These are phyloP conservation scores for Phylloporus gajari DNA, from an alignment of 1,284 basidiomycete species.

Conservation along the genomic window DNA sequence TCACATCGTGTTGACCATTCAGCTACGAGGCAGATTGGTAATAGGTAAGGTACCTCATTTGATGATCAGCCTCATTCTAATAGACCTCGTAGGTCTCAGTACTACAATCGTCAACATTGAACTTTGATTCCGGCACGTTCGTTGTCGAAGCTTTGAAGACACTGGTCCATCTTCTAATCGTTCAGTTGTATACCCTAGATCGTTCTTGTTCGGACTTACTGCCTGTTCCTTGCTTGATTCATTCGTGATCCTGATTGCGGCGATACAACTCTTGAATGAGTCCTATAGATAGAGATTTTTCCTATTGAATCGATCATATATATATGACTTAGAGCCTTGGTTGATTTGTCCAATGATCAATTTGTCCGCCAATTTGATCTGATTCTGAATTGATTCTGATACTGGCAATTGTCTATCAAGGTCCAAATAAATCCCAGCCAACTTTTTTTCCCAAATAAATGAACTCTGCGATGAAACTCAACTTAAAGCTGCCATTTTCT, in stretches of 20 bases:
- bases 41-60: conserved; percentile 9
- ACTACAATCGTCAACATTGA: conserved; percentile 2
- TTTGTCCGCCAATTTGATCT: too few relatives aligned
- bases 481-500: too few relatives aligned
- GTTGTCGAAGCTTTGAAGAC: too few relatives aligned
- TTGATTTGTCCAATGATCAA: too few relatives aligned
- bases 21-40: not conserved
- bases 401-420: too few relatives aligned
- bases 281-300: not conserved
- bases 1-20: not conserved
- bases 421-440: too few relatives aligned
- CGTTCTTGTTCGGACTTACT: not conserved
- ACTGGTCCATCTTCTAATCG: not conserved
- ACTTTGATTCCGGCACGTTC: not conserved
- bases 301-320: too few relatives aligned
- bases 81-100: conserved; percentile 1
- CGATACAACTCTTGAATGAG: not conserved
- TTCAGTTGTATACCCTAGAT: not conserved
- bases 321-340: too few relatives aligned
- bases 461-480: too few relatives aligned
- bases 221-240: too few relatives aligned
- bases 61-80: not conserved
- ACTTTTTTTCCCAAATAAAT: too few relatives aligned
- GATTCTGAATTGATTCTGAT: too few relatives aligned
- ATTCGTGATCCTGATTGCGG: not conserved